Evolutionary conservation across 352 stramenopile species (phyloP).

Genomic region (Phytophthora tubulina): DNA sequence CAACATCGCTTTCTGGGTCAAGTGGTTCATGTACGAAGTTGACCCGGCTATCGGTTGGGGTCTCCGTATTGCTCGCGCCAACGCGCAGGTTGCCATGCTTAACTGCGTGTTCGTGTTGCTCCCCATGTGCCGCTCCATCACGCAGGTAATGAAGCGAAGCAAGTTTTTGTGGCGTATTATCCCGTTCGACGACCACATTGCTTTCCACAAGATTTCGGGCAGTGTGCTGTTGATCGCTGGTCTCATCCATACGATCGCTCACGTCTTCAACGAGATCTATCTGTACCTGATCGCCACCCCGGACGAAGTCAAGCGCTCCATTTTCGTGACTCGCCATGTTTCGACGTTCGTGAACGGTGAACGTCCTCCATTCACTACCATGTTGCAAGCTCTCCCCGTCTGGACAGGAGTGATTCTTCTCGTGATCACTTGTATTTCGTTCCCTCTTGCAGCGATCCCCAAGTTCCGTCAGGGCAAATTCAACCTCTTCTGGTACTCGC

Average conservation of each 20-base stretch:
- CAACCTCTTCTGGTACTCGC: constrained; percentile 81
- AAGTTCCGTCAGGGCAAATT: constrained; percentile 73
- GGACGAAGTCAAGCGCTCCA: constrained; percentile 59
- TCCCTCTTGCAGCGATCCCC: constrained; percentile 67
- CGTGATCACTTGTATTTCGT: constrained; percentile 65
- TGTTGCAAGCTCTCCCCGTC: constrained; percentile 62
- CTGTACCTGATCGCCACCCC: constrained; percentile 71
- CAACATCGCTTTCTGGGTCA: constrained; percentile 67
- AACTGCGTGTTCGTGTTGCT: constrained; percentile 77
- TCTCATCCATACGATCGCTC: constrained; percentile 63
- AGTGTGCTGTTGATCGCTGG: constrained; percentile 57
- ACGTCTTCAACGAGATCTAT: constrained; percentile 76
- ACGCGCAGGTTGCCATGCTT: constrained; percentile 78
- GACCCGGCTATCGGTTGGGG: constrained; percentile 74
- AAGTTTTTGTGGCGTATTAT: constrained; percentile 67
- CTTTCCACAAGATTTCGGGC: constrained; percentile 77
- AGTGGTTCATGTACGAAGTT: constrained; percentile 70
- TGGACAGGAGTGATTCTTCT: constrained; percentile 73
- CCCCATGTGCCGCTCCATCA: constrained; percentile 78
- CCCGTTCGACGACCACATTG: constrained; percentile 78
- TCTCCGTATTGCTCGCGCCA: constrained; percentile 66
- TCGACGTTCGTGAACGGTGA: constrained; percentile 49
- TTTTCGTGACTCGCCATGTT: constrained; percentile 65
- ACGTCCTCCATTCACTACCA: constrained; percentile 60
- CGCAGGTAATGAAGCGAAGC: constrained; percentile 64